Conservation (phyloP, 345 rosid genomes). For the Corchorus capsularis region DNA sequence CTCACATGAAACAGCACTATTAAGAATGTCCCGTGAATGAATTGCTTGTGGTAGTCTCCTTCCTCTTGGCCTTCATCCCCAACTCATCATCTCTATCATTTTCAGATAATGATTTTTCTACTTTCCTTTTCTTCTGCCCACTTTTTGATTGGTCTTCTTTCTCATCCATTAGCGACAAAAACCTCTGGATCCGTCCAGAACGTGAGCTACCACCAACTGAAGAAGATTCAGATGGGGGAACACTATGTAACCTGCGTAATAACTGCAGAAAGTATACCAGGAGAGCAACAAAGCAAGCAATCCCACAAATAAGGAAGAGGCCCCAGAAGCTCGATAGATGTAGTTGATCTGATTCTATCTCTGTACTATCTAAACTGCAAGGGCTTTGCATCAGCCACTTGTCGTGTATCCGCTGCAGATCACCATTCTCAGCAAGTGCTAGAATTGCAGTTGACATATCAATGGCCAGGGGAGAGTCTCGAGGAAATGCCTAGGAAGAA, state of each 20-base stretch:
- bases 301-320: conserved; percentile 73
- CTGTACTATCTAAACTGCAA: conserved; percentile 64
- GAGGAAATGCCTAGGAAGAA: conserved; percentile 72
- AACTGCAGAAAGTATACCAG: conserved; percentile 62
- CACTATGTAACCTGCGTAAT: conserved; percentile 31
- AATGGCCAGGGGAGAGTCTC: conserved; percentile 84
- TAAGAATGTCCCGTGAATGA: background rate
- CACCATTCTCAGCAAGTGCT: conserved; percentile 82
- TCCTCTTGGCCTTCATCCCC: conserved; percentile 25
- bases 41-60: conserved; percentile 27
- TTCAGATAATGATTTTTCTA: conserved; percentile 41
- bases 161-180: conserved; percentile 80
- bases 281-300: conserved; percentile 76
- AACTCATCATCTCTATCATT: conserved; percentile 27
- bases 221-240: conserved; percentile 30
- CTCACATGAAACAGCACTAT: background rate
- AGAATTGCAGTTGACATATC: conserved; percentile 89
- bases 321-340: conserved; percentile 88
- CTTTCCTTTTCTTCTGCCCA: conserved; percentile 54
- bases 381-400: conserved; percentile 77
- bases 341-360: conserved; percentile 75
- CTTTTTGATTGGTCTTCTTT: conserved; percentile 50
- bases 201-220: conserved; percentile 33
- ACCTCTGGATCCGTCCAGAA: conserved; percentile 50
- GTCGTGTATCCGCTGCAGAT: conserved; percentile 93